Percentiles rank a stretch among this genome's conserved stretches.
Evolutionary conservation across 2,329 filamentous ascomycete genomes (phyloP).

Genomic region (Botrytis fragariae): DNA sequence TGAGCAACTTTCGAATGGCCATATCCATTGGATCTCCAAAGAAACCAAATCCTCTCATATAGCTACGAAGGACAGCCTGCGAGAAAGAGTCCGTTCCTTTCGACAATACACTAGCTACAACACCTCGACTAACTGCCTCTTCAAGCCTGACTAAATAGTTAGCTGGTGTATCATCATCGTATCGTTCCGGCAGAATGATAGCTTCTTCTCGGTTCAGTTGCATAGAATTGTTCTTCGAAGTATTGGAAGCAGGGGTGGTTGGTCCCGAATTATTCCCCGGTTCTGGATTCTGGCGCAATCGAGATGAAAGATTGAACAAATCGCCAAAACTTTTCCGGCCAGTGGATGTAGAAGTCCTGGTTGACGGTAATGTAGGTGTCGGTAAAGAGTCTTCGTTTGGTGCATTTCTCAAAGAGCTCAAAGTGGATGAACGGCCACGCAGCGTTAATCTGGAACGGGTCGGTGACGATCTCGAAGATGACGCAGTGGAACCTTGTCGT

Average conservation of each 20-base stretch:
- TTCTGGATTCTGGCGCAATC: conserved; percentile 80
- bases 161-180: conserved; percentile 85
- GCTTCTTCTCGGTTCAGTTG: conserved; percentile 68
- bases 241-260: conserved; percentile 65
- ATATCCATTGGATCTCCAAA: conserved; percentile 98
- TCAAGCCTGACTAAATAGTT: conserved; percentile 85
- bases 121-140: conserved; percentile 72
- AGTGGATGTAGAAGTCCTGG: conserved; percentile 78
- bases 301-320: conserved; percentile 70
- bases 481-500: conserved; percentile 60
- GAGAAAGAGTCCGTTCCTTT: conserved; percentile 85
- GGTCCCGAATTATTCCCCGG: conserved; percentile 66
- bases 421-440: conserved; percentile 81
- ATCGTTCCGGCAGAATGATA: conserved; percentile 69
- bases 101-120: conserved; percentile 80
- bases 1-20: conserved; percentile 90
- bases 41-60: conserved; percentile 92
- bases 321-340: conserved; percentile 92
- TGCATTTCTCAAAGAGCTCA: conserved; percentile 75
- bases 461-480: conserved; percentile 64
- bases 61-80: conserved; percentile 80
- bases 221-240: conserved; percentile 80
- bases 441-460: conserved; percentile 58
- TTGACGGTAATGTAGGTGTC: conserved; percentile 54
- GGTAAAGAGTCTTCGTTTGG: conserved; percentile 69